Percentiles rank a stretch among this genome's conserved stretches.
Conservation (phyloP, 2,329 filamentous ascomycete species). For the Phialophora tarda region DNA sequence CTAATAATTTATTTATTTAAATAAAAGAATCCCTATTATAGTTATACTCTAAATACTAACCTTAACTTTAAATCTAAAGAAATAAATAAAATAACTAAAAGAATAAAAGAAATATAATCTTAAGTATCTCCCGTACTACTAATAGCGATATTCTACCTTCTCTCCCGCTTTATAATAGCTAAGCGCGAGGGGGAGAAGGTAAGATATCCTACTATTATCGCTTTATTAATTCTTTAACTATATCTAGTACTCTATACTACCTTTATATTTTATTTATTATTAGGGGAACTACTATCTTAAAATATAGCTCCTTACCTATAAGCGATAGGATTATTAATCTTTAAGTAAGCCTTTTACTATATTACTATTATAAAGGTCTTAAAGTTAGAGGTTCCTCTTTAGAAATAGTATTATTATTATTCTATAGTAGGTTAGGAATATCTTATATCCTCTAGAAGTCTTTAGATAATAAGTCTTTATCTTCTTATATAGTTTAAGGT, state of each 20-base stretch:
- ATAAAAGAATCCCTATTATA: not conserved
- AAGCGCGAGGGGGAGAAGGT: not conserved
- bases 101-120: not conserved
- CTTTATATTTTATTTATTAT: not conserved
- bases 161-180: constrained; percentile 7
- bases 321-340: too few relatives aligned
- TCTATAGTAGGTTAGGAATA: not conserved
- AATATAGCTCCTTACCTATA: too few relatives aligned
- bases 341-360: too few relatives aligned
- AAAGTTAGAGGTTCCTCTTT: too few relatives aligned
- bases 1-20: not conserved
- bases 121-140: not conserved
- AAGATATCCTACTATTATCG: not conserved
- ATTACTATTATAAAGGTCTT: too few relatives aligned
- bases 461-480: not conserved
- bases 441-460: not conserved
- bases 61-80: too few relatives aligned
- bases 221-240: not conserved
- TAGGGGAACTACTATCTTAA: too few relatives aligned
- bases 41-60: not conserved
- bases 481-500: not conserved
- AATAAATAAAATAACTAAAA: too few relatives aligned
- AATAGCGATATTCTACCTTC: not conserved
- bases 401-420: too few relatives aligned
- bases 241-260: not conserved